Conservation (phyloP, 140 eudicot species). For the Stevia rebaudiana region DNA sequence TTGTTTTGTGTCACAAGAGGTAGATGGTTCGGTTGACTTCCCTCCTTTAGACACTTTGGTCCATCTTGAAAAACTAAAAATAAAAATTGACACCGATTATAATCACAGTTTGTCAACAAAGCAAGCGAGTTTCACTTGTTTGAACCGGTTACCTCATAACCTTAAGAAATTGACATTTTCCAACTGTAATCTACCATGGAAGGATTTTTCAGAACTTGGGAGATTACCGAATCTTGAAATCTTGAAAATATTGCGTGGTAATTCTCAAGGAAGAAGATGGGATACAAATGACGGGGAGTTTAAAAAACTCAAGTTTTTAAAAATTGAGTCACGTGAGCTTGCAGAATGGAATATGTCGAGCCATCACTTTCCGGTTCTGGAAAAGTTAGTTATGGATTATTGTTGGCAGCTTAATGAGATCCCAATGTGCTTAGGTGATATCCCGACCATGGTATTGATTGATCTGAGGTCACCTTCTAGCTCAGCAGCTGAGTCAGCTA, state of each 20-base stretch:
- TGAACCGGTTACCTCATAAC: slow-evolving; percentile 14
- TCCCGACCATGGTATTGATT: slow-evolving; percentile 3
- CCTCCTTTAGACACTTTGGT: slow-evolving; percentile 22
- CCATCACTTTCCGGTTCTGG: slow-evolving; percentile 25
- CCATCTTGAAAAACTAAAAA: slow-evolving; percentile 9
- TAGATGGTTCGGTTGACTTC: slow-evolving; percentile 7
- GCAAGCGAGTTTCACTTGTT: slow-evolving; percentile 3
- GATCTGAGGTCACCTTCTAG: background rate
- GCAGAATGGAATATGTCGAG: slow-evolving; percentile 20
- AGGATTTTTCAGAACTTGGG: no score
- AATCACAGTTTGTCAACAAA: background rate
- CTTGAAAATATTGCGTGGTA: slow-evolving; percentile 10
- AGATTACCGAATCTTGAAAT: slow-evolving; percentile 19
- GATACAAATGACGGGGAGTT: no score
- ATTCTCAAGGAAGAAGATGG: slow-evolving; percentile 18
- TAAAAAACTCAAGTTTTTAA: slow-evolving; percentile 16
- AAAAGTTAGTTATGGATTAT: slow-evolving; percentile 12
- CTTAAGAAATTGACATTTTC: slow-evolving; percentile 16
- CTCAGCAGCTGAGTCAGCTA: slow-evolving; percentile 6
- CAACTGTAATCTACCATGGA: slow-evolving; percentile 17
- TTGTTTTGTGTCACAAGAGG: background rate
- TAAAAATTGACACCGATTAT: background rate
- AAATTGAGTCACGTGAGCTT: slow-evolving; percentile 13
- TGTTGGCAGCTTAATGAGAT: slow-evolving; percentile 23
- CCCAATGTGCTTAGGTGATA: no score